A percentile compares a stretch with the other conserved stretches of the same genome.
Evolutionary conservation across 352 stramenopile genomes (phyloP).

Genomic region (Pythium dissimile): DNA sequence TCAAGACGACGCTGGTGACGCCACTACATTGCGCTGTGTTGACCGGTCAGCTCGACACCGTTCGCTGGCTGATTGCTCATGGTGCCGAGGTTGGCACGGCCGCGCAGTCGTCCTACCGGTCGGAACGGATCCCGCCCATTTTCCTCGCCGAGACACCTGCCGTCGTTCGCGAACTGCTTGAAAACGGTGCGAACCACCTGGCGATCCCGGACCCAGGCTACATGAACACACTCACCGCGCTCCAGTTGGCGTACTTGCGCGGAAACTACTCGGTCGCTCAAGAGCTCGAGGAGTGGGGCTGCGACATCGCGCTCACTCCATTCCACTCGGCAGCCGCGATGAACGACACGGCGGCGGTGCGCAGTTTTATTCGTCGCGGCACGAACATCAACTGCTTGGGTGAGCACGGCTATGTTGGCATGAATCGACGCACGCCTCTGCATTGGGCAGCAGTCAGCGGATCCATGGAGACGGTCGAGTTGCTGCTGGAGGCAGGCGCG

Average conservation of each 20-base stretch:
- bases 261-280: conserved; percentile 73
- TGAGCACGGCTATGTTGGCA: conserved; percentile 74
- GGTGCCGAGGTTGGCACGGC: conserved; percentile 48
- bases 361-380: conserved; percentile 60
- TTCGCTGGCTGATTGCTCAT: conserved; percentile 65
- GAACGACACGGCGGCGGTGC: conserved; percentile 54
- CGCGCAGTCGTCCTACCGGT: conserved; percentile 61
- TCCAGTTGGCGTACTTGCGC: conserved; percentile 76
- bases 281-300: conserved; percentile 76
- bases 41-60: conserved; percentile 59
- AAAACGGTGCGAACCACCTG: conserved; percentile 60
- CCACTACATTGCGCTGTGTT: conserved; percentile 78
- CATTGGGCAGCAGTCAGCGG: conserved; percentile 80
- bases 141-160: conserved; percentile 71
- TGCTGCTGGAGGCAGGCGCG: conserved; percentile 62
- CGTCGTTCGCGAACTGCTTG: conserved; percentile 59
- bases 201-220: conserved; percentile 68
- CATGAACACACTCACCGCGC: conserved; percentile 77
- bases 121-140: conserved; percentile 69
- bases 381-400: conserved; percentile 65
- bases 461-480: conserved; percentile 45
- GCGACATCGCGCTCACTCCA: conserved; percentile 74
- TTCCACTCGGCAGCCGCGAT: conserved; percentile 62
- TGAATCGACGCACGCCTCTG: conserved; percentile 75
- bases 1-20: conserved; percentile 81